Conservation (phyloP, 345 rosid species). For the Hibiscus trionum region DNA sequence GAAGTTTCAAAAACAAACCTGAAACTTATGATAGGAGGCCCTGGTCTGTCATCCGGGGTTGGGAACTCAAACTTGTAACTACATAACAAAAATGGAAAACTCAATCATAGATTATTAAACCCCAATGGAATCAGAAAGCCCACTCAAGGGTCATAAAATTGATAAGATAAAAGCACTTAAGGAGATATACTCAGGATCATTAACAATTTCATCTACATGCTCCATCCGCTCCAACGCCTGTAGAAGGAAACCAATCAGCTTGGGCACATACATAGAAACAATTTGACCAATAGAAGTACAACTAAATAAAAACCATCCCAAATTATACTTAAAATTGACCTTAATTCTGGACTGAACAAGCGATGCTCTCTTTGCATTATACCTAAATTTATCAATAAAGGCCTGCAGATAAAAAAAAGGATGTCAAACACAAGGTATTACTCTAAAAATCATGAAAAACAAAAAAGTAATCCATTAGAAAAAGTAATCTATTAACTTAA, state of each 20-base stretch:
- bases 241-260: conserved; percentile 10
- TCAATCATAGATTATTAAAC: background rate
- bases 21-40: conserved; percentile 96
- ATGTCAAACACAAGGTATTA: conserved; percentile 10
- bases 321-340: conserved; percentile 34
- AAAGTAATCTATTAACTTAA: background rate
- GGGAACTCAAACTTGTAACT: conserved; percentile 99
- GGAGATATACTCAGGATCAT: conserved; percentile 89
- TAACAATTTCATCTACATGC: conserved; percentile 80
- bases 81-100: conserved; percentile 22
- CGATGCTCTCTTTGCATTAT: conserved; percentile 97
- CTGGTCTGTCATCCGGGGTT: conserved; percentile 97
- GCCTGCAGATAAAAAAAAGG: conserved; percentile 37
- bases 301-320: conserved; percentile 5
- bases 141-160: background rate
- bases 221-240: conserved; percentile 95
- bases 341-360: conserved; percentile 99
- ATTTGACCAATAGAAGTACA: background rate
- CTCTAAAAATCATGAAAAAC: conserved; percentile 2
- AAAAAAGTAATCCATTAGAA: background rate
- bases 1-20: conserved; percentile 44
- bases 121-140: conserved; percentile 7
- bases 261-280: background rate
- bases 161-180: conserved; percentile 1
- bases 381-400: conserved; percentile 97